Conservation (phyloP, 1,284 basidiomycete species). For the Rhizopogon parksii region DNA sequence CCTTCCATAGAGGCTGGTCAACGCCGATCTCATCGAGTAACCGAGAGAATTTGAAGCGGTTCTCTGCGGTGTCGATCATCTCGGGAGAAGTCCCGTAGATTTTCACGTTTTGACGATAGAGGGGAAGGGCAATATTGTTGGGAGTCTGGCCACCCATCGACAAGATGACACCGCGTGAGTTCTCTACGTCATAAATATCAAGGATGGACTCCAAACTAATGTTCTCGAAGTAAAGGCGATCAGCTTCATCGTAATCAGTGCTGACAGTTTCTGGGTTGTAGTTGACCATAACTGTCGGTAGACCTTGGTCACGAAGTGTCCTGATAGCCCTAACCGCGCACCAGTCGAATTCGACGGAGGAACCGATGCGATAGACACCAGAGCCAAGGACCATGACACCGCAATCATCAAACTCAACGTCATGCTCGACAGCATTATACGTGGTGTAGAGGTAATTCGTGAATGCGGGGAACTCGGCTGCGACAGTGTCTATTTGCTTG, state of each 20-base stretch:
- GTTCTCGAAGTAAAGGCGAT: constrained; percentile 97
- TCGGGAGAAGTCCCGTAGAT: constrained; percentile 98
- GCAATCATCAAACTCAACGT: constrained; percentile 82
- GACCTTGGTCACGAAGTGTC: constrained; percentile 89
- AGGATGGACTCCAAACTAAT: constrained; percentile 95
- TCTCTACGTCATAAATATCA: constrained; percentile 94
- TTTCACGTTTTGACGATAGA: constrained; percentile 94
- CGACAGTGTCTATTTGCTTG: constrained; percentile 99
- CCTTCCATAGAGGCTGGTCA: constrained; percentile 97
- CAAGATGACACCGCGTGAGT: constrained; percentile 85
- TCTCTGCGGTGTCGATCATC: constrained; percentile 99
- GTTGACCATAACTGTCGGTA: constrained; percentile 98
- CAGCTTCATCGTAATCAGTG: constrained; percentile 98
- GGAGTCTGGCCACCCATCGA: constrained; percentile 99
- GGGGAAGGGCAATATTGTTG: constrained; percentile 94
- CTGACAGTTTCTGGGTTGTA: constrained; percentile 99
- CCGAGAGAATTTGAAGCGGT: constrained; percentile 98
- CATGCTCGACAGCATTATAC: constrained; percentile 93
- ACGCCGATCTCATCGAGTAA: constrained; percentile 96
- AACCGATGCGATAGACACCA: constrained; percentile 97
- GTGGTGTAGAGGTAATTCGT: constrained; percentile 99
- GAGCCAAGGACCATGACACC: constrained; percentile 98
- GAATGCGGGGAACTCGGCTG: constrained; percentile 97
- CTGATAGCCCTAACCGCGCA: constrained; percentile 97
- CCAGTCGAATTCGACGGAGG: constrained; percentile 99